phyloP scores from a whole-genome alignment of 2,329 filamentous ascomycete genomes.

The Nemania abortiva region DNA sequence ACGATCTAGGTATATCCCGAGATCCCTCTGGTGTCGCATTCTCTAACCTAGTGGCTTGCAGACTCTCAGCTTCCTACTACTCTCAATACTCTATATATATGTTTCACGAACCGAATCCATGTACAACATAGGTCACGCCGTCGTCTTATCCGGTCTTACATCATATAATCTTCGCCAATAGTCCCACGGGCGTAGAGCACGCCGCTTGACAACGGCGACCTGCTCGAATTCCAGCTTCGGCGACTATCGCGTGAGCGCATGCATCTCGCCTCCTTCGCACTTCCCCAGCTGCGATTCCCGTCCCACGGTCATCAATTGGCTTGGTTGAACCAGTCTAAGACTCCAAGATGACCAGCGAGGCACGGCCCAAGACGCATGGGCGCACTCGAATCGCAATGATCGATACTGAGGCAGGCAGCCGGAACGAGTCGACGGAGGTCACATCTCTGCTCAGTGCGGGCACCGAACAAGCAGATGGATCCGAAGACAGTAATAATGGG shows the following conservation, averaged over 20 bases:
- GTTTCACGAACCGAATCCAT: neutral
- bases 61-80: neutral
- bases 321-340: neutral
- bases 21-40: neutral
- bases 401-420: constrained; percentile 42
- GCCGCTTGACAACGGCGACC: neutral
- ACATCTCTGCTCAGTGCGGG: constrained; percentile 55
- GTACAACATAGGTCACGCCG: neutral
- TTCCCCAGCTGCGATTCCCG: neutral
- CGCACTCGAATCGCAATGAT: constrained; percentile 44
- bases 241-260: neutral
- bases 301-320: neutral
- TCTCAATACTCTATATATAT: neutral
- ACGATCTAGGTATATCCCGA: neutral
- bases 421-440: constrained; percentile 51
- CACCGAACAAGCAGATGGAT: constrained; percentile 40
- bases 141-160: constrained; percentile 3
- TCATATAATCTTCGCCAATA: neutral
- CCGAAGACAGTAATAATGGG: constrained; percentile 35
- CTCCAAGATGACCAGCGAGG: constrained; percentile 45
- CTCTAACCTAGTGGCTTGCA: neutral
- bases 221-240: neutral
- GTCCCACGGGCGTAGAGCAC: constrained; percentile 5
- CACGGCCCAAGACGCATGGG: constrained; percentile 37
- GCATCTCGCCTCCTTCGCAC: neutral